Base-by-base conservation (phyloP, 2,329 filamentous ascomycete genomes). In the Chaetomiaceae sp. region DNA sequence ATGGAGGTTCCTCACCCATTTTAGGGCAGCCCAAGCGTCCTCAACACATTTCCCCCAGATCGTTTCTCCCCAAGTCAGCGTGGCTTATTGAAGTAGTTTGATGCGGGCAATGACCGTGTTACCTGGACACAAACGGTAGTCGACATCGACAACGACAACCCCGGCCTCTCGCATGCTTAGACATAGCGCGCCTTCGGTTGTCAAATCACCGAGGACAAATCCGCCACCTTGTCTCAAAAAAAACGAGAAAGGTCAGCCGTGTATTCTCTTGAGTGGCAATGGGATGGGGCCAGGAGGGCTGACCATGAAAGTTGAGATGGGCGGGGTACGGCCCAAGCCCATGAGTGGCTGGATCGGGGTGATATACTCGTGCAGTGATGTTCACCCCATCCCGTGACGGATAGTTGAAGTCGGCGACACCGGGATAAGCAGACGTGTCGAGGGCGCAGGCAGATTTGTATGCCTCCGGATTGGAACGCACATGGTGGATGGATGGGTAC, bases 111-210 rank as follows among this genome's bases (percentile, higher is more conserved):
- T 33, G 45, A 60, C 12, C 21, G 1, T 14, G 7, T 48, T 50
- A 69, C 67, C 67, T 2, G 68, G 68, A 40, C 68, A 71, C 34
- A 66, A 68, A 2, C 69, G 66, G 53, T 72, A 72, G 45, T 68
- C 65, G 21, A 71, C 68, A 40, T 71, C 69, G 4, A 71, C 57
- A 2, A 72, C 65, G 1, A 63, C 66, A 1, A 72, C 58, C 1
- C 67, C 67, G 1, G 66, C 67, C 12, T 69, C 64, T 0, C 65
- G 60, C 66, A 71, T 67, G 45, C 57, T 66, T 38, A 68, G 53
- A 45, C 69, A 71, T 3, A 70, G 46, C 13, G 60, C 57, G 14
- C 62, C 64, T 39, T 71, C 66, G 13, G 60, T 57, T 2, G 50
- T 51, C 44, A 72, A 44, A 43, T 67, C 62, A 1, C 69, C 69